Evolutionary conservation across 495 filamentous ascomycete species (phyloP), one percentile per base, ranked within the genome.

Genomic region (Neurospora hispaniola): DNA sequence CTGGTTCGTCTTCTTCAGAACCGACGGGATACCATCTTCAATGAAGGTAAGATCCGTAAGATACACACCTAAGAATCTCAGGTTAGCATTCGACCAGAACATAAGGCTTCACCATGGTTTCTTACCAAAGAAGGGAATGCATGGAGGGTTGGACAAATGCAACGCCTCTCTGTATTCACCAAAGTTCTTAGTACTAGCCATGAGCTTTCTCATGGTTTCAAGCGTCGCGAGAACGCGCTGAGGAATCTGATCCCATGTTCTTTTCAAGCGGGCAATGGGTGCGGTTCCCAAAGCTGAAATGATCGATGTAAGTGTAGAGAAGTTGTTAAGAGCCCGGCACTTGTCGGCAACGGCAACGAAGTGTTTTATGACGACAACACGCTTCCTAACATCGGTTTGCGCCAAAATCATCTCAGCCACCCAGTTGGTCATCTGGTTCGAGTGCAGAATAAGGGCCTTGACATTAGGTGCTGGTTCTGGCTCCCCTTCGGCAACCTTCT

Each of bases 401-500:
- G 89, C 93, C 77, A 99, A 85, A 76, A 99, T 98, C 96, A 98
- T 98, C 80, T 99, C 94, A n/a, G 96, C 96, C 71, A 99, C 96
- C 96, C 96, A 98, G 81, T 98, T 99, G 23, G 96, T 98, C 81
- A 98, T 88, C 80, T 97, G 95, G 75, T 99, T 99, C 0, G 96
- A 98, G 80, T 99, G 96, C 59, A 98, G 86, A 82, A 99, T 99
- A 73, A 99, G 85, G 12, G 94, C 91, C 80, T 97, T 97, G 74
- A 99, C 94, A 79, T 99, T 98, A 3, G 93, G 86, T 39, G 96
- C 94, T 11, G 94, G 95, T 78, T 98, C 96, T 0, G 91, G 88
- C 74, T 96, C 94, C 69, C 89, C 91, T 23, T 93, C 88, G 18
- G 81, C 85, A 70, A 97, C 86, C 83, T 97, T 97, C 87, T 94